phyloP scores from a whole-genome alignment of 345 rosid genomes.

The Aquilaria malaccensis region DNA sequence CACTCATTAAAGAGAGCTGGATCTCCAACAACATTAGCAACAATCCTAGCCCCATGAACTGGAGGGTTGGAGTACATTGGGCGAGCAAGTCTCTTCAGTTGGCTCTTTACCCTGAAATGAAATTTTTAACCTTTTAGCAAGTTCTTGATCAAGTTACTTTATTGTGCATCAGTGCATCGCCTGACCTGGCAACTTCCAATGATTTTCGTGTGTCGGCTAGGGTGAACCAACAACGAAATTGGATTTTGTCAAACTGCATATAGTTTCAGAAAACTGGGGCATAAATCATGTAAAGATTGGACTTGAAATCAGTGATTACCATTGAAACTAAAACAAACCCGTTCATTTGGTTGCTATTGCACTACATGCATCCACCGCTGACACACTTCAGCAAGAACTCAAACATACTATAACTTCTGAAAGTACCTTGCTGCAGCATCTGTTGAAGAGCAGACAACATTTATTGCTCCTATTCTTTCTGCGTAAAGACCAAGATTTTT shows the following conservation, averaged over 20 bases:
- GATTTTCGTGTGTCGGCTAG: too few species aligned
- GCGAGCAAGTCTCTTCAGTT: conserved; percentile 87
- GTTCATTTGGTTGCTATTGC: background rate
- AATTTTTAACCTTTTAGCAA: background rate
- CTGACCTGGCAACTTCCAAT: too few species aligned
- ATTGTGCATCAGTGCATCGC: background rate
- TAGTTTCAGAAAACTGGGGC: too few species aligned
- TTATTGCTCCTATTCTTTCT: conserved; percentile 91
- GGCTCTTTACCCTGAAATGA: conserved; percentile 88
- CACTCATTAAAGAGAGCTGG: conserved; percentile 73
- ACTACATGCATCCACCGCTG: background rate
- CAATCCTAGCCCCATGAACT: conserved; percentile 89
- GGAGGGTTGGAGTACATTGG: conserved; percentile 99
- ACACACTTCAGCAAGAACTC: background rate
- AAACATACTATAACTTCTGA: conserved; percentile 2
- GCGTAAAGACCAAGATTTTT: conserved; percentile 91
- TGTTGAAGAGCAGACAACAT: conserved; percentile 74
- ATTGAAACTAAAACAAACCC: background rate
- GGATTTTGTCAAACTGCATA: too few species aligned
- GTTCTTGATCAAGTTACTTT: background rate
- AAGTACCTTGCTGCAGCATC: conserved; percentile 79
- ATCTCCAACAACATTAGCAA: conserved; percentile 85
- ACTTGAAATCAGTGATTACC: too few species aligned
- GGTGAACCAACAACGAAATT: too few species aligned
- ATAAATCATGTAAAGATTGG: too few species aligned